Conservation (phyloP, 208 protist species). For the Acanthamoeba culbertsoni region DNA sequence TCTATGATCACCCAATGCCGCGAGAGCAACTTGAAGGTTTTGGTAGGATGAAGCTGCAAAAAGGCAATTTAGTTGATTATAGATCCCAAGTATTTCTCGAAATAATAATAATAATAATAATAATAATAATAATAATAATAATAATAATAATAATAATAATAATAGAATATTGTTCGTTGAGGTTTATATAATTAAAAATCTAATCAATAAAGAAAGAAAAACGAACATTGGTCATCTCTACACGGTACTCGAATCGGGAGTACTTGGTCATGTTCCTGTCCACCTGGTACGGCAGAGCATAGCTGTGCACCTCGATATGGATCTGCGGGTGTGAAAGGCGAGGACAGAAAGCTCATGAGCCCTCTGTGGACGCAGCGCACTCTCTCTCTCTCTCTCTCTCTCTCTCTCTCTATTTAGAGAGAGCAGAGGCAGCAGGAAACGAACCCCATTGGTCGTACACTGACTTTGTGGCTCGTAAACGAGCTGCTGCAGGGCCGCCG, state of each 20-base stretch:
- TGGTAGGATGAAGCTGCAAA: not conserved
- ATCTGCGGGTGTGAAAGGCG: not conserved
- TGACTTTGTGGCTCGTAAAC: not conserved
- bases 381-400: not conserved
- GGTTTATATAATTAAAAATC: not conserved
- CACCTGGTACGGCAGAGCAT: not conserved
- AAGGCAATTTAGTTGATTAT: too few species aligned
- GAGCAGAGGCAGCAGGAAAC: not conserved
- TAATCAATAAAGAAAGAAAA: too few species aligned
- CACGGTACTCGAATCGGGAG: not conserved
- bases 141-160: too few species aligned
- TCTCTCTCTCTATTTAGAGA: not conserved
- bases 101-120: too few species aligned
- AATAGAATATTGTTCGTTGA: not conserved
- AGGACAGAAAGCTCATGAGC: not conserved
- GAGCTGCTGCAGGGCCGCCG: not conserved
- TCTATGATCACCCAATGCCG: not conserved
- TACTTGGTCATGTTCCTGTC: not conserved
- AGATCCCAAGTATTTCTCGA: too few species aligned
- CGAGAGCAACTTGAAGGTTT: not conserved
- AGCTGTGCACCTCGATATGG: not conserved
- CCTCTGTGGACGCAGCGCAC: not conserved
- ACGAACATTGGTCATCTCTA: not conserved
- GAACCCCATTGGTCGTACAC: not conserved
- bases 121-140: too few species aligned